Percentiles rank a stretch among this genome's conserved stretches.
Evolutionary conservation across 2,329 filamentous ascomycete genomes (phyloP).

Genomic region (Curvularia spicifera): DNA sequence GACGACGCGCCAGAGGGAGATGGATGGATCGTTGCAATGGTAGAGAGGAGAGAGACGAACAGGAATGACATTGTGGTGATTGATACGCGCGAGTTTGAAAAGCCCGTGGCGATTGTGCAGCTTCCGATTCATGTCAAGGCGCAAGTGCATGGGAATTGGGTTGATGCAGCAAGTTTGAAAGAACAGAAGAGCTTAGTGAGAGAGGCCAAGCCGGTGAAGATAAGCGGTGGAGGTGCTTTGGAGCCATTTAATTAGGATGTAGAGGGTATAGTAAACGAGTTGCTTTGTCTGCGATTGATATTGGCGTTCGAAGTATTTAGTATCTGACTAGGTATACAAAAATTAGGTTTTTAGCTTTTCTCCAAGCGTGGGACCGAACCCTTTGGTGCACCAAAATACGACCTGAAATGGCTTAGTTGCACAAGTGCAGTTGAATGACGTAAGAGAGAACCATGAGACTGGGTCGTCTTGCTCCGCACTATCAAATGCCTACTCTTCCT

Average conservation of each 20-base stretch:
- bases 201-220: not conserved
- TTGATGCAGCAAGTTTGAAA: constrained; percentile 34
- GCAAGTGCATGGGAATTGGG: constrained; percentile 55
- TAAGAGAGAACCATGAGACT: not conserved
- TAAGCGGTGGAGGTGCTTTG: not conserved
- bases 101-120: constrained; percentile 46
- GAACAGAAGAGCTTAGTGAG: not conserved
- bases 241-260: not conserved
- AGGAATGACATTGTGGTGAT: constrained; percentile 46
- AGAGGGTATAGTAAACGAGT: not conserved
- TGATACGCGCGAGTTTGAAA: constrained; percentile 47
- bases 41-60: constrained; percentile 44
- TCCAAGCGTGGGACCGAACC: not conserved
- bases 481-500: not conserved
- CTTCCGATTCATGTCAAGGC: constrained; percentile 44
- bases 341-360: not conserved
- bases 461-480: not conserved
- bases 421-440: not conserved
- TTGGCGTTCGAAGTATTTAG: not conserved
- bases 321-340: not conserved
- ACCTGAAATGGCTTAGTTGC: no score
- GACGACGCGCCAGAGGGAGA: constrained; percentile 54
- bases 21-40: constrained; percentile 56
- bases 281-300: not conserved
- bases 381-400: no score